These are phyloP conservation scores for Friedmanniomyces endolithicus DNA, from an alignment of 495 filamentous ascomycete genomes.

Conservation along the genomic window DNA sequence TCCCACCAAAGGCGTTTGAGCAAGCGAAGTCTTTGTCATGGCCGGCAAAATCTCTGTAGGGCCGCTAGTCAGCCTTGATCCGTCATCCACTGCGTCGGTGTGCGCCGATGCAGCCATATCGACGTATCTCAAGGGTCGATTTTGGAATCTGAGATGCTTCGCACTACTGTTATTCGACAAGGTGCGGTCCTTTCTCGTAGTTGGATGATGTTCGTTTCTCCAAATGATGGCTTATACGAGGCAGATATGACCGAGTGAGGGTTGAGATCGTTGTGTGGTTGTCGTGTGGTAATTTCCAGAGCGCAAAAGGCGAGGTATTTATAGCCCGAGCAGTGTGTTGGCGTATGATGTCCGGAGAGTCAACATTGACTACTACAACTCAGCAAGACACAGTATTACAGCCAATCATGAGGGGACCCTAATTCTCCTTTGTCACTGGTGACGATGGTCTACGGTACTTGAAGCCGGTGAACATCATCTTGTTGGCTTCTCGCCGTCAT, in stretches of 20 bases:
- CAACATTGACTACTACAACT: not conserved
- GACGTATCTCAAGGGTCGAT: not conserved
- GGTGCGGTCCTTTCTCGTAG: not conserved
- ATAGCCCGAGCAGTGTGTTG: no score
- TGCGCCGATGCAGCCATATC: not conserved
- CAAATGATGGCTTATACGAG: not conserved
- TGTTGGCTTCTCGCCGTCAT: no score
- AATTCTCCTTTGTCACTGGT: not conserved
- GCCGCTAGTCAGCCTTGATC: no score
- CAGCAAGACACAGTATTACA: not conserved
- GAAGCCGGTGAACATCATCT: no score
- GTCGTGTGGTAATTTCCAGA: no score
- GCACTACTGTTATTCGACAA: not conserved
- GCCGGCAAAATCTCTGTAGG: no score
- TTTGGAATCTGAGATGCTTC: not conserved
- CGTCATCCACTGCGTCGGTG: no score
- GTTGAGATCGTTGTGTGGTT: no score
- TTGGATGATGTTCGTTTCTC: not conserved
- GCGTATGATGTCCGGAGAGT: not conserved
- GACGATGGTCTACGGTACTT: not conserved
- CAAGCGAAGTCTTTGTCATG: no score
- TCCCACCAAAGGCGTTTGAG: no score
- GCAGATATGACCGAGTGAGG: no score
- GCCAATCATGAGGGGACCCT: not conserved
- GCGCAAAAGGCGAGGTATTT: no score